A percentile compares a stretch with the other conserved stretches of the same genome.
These are phyloP conservation scores for Hyaloscypha bicolor DNA, from an alignment of 495 filamentous ascomycete genomes.

Conservation along the genomic window DNA sequence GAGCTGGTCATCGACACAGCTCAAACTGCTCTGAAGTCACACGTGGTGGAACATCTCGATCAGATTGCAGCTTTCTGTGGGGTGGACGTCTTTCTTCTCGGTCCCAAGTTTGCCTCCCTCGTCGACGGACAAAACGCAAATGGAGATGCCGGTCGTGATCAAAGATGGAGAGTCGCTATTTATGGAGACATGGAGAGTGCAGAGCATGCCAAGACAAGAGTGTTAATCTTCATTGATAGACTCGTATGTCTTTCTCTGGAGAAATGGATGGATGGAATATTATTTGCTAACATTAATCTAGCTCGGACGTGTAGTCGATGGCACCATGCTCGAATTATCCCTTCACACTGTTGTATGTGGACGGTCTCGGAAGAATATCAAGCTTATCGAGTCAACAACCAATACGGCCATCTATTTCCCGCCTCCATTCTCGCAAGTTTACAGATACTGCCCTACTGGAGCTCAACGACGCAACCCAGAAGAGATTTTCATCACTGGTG, in stretches of 20 bases:
- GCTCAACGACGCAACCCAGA: conserved; percentile 79
- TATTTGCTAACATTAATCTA: conserved; percentile 39
- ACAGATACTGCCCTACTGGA: conserved; percentile 81
- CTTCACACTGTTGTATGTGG: conserved; percentile 90
- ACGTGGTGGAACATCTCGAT: conserved; percentile 81
- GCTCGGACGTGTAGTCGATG: conserved; percentile 85
- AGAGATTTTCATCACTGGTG: conserved; percentile 92
- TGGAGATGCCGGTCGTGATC: conserved; percentile 64
- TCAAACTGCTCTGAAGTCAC: conserved; percentile 60
- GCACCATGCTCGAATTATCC: conserved; percentile 79
- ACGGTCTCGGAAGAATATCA: conserved; percentile 92
- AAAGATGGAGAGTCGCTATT: conserved; percentile 86
- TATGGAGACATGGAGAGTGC: conserved; percentile 94
- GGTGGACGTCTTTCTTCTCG: conserved; percentile 93
- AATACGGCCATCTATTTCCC: conserved; percentile 98
- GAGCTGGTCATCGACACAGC: conserved; percentile 80
- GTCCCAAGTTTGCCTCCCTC: conserved; percentile 67
- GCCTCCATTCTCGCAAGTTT: conserved; percentile 85
- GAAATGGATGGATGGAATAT: conserved; percentile 18
- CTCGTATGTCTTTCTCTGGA: conserved; percentile 64
- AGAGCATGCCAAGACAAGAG: conserved; percentile 94
- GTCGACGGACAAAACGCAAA: conserved; percentile 64
- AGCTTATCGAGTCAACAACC: conserved; percentile 90
- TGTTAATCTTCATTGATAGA: conserved; percentile 96
- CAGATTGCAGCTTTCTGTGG: conserved; percentile 82